These are phyloP conservation scores for Strigomonas culicis DNA, from an alignment of 208 protist genomes.

Conservation along the genomic window DNA sequence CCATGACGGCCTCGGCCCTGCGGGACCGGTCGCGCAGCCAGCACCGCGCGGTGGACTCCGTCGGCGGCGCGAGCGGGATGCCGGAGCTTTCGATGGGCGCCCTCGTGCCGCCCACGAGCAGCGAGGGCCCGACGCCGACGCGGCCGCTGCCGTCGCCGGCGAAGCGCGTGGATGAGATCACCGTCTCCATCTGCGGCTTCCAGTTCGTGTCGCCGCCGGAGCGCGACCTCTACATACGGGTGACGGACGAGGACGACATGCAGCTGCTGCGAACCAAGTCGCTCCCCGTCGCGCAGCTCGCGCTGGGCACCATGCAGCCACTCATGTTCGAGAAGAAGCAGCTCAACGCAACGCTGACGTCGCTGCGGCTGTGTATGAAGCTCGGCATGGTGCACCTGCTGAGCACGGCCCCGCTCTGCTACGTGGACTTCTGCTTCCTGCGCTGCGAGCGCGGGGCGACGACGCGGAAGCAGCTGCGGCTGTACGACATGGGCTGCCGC, in stretches of 20 bases:
- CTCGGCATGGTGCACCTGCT: slow-evolving; percentile 30
- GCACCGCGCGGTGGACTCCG: too few relatives aligned
- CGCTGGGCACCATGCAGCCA: slow-evolving; percentile 9
- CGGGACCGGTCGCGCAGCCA: too few relatives aligned
- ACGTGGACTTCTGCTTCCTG: slow-evolving; percentile 59
- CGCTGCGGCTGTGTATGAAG: slow-evolving; percentile 49
- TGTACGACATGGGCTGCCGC: slow-evolving; percentile 45
- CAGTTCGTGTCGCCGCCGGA: background rate
- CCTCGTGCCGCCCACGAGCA: too few relatives aligned
- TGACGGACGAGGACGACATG: background rate
- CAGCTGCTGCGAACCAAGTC: slow-evolving; percentile 29
- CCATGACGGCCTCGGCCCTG: too few relatives aligned
- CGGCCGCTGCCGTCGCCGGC: too few relatives aligned
- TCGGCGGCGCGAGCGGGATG: too few relatives aligned
- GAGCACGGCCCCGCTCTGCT: slow-evolving; percentile 31
- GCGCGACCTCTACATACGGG: slow-evolving; percentile 6
- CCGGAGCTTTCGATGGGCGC: too few relatives aligned
- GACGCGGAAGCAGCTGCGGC: slow-evolving; percentile 39
- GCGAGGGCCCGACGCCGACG: too few relatives aligned
- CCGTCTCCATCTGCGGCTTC: background rate
- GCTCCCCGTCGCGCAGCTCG: slow-evolving; percentile 23
- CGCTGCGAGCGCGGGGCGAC: slow-evolving; percentile 28
- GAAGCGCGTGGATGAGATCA: too few relatives aligned
- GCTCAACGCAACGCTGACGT: slow-evolving; percentile 6
- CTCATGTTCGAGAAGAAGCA: slow-evolving; percentile 19